phyloP scores from a whole-genome alignment of 1,284 basidiomycete species.

The Sanghuangporus sanghuang region DNA sequence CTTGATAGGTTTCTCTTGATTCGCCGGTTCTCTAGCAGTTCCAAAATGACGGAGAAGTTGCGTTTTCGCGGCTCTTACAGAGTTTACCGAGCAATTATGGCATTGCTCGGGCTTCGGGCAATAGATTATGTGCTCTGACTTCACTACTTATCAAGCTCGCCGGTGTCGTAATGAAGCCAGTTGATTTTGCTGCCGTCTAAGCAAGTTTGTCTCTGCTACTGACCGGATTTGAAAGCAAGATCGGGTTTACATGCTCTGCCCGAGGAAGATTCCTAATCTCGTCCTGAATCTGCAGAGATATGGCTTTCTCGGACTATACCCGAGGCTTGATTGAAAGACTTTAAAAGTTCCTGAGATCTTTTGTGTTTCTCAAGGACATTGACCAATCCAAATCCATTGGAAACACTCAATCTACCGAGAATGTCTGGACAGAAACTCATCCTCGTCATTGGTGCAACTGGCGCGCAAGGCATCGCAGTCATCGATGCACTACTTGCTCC shows the following conservation, averaged over 20 bases:
- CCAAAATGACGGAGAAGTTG: not conserved
- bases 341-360: not conserved
- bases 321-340: not conserved
- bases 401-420: not conserved
- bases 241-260: not conserved
- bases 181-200: too few species aligned
- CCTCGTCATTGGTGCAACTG: slow-evolving; percentile 47
- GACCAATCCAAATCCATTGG: not conserved
- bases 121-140: not conserved
- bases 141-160: not conserved
- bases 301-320: not conserved
- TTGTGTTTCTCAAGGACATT: not conserved
- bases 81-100: not conserved
- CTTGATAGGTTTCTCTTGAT: not conserved
- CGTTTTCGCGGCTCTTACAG: not conserved
- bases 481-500: slow-evolving; percentile 38
- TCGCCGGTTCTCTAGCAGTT: not conserved
- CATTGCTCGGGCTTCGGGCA: not conserved
- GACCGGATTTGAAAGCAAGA: not conserved
- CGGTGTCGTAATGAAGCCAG: too few species aligned
- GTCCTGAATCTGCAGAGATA: not conserved
- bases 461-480: slow-evolving; percentile 43
- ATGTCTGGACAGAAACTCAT: slow-evolving; percentile 33
- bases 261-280: not conserved
- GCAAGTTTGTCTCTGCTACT: not conserved